Evolutionary conservation across 2,329 filamentous ascomycete species (phyloP).

Genomic region (Ceratocystis eucalypticola): DNA sequence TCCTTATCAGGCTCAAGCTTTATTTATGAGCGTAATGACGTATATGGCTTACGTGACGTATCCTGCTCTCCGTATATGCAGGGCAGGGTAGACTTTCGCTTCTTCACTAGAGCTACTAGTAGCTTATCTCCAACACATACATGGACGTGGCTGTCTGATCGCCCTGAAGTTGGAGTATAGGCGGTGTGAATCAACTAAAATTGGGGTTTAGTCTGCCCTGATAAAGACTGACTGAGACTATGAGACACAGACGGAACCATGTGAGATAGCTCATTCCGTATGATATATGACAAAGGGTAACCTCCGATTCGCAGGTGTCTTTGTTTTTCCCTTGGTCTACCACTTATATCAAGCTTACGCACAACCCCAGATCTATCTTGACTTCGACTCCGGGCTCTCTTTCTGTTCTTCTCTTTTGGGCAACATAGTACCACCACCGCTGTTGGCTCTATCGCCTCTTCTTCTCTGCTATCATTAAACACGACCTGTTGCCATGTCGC

Average conservation of each 20-base stretch:
- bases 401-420: background rate
- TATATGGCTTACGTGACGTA: too few species aligned
- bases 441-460: too few species aligned
- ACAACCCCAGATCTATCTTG: background rate
- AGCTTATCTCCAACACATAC: background rate
- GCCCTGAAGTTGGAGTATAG: conserved; percentile 1
- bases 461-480: too few species aligned
- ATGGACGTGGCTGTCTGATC: background rate
- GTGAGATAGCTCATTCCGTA: background rate
- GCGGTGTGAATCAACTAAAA: background rate
- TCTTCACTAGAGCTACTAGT: background rate
- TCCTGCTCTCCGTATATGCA: too few species aligned
- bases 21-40: too few species aligned
- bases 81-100: too few species aligned
- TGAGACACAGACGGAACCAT: background rate
- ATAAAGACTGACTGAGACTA: background rate
- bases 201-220: background rate
- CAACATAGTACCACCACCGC: background rate
- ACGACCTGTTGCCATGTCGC: conserved; percentile 30
- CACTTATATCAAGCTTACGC: background rate
- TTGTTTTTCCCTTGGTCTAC: background rate
- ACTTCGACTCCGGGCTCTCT: background rate
- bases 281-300: background rate
- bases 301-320: background rate
- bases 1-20: too few species aligned